Conservation (phyloP, 495 filamentous ascomycete species). For the Pyrenula massariospora region DNA sequence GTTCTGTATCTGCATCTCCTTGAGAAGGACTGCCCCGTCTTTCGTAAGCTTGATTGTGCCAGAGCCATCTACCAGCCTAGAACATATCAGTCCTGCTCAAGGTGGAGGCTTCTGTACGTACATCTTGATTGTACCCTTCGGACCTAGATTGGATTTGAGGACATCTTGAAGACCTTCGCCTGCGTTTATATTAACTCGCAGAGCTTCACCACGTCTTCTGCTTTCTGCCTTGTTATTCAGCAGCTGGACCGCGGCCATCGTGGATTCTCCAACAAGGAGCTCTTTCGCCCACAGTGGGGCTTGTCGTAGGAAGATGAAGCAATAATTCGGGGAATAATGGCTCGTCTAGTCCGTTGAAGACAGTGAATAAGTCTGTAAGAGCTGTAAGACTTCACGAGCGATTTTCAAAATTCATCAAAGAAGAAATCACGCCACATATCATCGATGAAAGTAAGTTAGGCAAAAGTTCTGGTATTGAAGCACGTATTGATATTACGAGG, state of each 20-base stretch:
- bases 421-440: neutral
- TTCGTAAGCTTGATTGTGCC: slow-evolving; percentile 98
- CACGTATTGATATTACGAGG: neutral
- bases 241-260: slow-evolving; percentile 41
- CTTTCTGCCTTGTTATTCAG: slow-evolving; percentile 98
- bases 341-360: neutral
- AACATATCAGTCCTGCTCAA: slow-evolving; percentile 3
- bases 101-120: slow-evolving; percentile 22
- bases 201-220: slow-evolving; percentile 88
- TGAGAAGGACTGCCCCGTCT: slow-evolving; percentile 89
- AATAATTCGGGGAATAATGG: neutral
- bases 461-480: neutral
- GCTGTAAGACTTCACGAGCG: neutral
- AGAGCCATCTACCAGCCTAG: slow-evolving; percentile 87
- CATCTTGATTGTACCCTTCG: slow-evolving; percentile 95
- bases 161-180: slow-evolving; percentile 95
- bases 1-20: slow-evolving; percentile 93
- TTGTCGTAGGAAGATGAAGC: neutral
- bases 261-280: neutral
- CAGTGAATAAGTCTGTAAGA: neutral
- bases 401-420: too few species aligned
- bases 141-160: slow-evolving; percentile 89
- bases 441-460: neutral
- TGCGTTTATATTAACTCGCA: slow-evolving; percentile 90
- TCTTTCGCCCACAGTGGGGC: neutral